Evolutionary conservation across 2,329 filamentous ascomycete species (phyloP).

Genomic region (Alternaria triticina): DNA sequence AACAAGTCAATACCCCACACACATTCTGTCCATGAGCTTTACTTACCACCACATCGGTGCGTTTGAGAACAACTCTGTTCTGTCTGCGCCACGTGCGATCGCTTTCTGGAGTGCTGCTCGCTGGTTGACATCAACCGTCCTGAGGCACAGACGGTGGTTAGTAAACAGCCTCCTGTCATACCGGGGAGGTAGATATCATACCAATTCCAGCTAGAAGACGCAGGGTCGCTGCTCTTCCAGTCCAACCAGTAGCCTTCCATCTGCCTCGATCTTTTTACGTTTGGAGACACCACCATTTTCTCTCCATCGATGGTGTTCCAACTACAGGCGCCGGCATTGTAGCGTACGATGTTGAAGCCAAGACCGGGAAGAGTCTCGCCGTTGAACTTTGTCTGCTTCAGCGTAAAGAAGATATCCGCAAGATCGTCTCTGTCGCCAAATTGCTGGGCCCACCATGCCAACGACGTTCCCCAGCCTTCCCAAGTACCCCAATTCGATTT

Average conservation of each 20-base stretch:
- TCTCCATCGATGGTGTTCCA: slow-evolving; percentile 7
- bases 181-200: background rate
- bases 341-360: slow-evolving; percentile 12
- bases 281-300: slow-evolving; percentile 9
- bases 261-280: slow-evolving; percentile 10
- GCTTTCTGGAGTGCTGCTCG: slow-evolving; percentile 10
- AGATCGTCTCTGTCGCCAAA: slow-evolving; percentile 11
- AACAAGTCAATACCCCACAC: background rate
- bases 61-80: slow-evolving; percentile 9
- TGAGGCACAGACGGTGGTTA: background rate
- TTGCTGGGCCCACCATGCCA: slow-evolving; percentile 14
- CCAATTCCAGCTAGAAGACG: slow-evolving; percentile 10
- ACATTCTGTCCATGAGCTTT: background rate
- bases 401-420: slow-evolving; percentile 12
- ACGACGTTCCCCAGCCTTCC: slow-evolving; percentile 14
- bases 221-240: slow-evolving; percentile 4
- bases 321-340: slow-evolving; percentile 15
- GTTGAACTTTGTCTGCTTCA: slow-evolving; percentile 3
- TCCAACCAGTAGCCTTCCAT: slow-evolving; percentile 15
- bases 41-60: slow-evolving; percentile 11
- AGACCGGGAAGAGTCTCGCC: slow-evolving; percentile 7
- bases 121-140: slow-evolving; percentile 10
- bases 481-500: slow-evolving; percentile 13
- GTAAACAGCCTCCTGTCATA: background rate
- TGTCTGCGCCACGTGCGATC: slow-evolving; percentile 8